A percentile compares a stretch with the other conserved stretches of the same genome.
Evolutionary conservation across 139 green algal genomes (phyloP).

Genomic region (Coelastrella sp.): DNA sequence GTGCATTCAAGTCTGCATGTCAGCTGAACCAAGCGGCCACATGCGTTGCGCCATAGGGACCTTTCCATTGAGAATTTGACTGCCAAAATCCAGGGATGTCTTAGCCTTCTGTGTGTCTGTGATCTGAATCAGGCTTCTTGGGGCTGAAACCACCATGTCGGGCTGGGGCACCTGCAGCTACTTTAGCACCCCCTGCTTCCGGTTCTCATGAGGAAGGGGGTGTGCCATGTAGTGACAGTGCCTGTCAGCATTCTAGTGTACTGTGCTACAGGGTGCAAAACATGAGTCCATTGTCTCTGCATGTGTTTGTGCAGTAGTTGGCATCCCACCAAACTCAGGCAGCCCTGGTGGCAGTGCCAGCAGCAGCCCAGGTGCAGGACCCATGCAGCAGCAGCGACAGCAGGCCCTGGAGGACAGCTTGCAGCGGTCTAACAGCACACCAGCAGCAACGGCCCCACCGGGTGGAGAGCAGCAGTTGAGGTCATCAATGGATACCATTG

Average conservation of each 20-base stretch:
- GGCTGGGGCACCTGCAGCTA: too few species aligned
- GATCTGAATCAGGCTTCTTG: background rate
- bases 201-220: too few species aligned
- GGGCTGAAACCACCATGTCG: too few species aligned
- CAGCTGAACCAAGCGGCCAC: background rate
- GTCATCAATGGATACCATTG: slow-evolving; percentile 25
- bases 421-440: background rate
- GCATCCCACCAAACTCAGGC: slow-evolving; percentile 7
- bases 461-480: slow-evolving; percentile 20
- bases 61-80: too few species aligned
- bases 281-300: too few species aligned
- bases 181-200: too few species aligned
- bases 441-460: background rate
- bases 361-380: background rate
- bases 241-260: too few species aligned
- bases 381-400: background rate
- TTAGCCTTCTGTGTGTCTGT: background rate
- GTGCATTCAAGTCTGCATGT: background rate
- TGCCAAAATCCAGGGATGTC: too few species aligned
- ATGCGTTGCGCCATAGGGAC: background rate
- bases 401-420: background rate
- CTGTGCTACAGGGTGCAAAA: background rate
- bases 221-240: background rate
- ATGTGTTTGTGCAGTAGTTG: slow-evolving; percentile 38
- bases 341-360: slow-evolving; percentile 1